Percentiles rank a stretch among this genome's conserved stretches.
These are phyloP conservation scores for Ettlia oleoabundans DNA, from an alignment of 139 green algal species.

Conservation along the genomic window DNA sequence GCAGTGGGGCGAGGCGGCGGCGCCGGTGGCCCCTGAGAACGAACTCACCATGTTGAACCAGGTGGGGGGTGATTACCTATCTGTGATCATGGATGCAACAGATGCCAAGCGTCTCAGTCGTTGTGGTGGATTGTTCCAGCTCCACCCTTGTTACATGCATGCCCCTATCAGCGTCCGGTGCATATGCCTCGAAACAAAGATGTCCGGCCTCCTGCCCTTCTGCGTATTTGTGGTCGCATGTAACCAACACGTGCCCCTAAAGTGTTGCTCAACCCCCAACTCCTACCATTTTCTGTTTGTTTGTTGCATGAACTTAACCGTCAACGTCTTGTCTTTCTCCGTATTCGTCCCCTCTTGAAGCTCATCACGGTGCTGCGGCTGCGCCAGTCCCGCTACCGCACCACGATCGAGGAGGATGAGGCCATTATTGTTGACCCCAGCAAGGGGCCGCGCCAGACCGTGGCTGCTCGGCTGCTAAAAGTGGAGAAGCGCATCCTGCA, in stretches of 20 bases:
- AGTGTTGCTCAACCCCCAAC: too few species aligned
- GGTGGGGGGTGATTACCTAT: constrained; percentile 30
- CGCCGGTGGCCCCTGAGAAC: constrained; percentile 48
- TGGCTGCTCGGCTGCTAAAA: constrained; percentile 70
- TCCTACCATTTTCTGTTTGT: not conserved
- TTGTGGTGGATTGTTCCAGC: not conserved
- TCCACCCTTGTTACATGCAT: not conserved
- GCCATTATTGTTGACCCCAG: constrained; percentile 65
- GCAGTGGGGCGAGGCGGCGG: constrained; percentile 36
- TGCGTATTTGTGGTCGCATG: too few species aligned
- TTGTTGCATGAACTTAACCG: not conserved
- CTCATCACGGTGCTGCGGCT: constrained; percentile 1
- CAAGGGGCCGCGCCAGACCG: constrained; percentile 57
- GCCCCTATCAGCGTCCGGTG: too few species aligned
- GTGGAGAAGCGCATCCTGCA: constrained; percentile 73
- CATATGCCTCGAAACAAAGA: too few species aligned
- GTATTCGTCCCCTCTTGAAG: not conserved
- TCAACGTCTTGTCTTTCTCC: constrained; percentile 5
- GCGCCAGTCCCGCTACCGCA: constrained; percentile 61
- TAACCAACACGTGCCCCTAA: too few species aligned
- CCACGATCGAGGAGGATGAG: constrained; percentile 63
- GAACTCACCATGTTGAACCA: constrained; percentile 64
- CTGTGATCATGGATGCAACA: not conserved
- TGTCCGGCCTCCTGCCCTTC: too few species aligned
- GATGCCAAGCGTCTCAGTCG: not conserved